phyloP scores from a whole-genome alignment of 257 asterid genomes.

The Fraxinus excelsior region DNA sequence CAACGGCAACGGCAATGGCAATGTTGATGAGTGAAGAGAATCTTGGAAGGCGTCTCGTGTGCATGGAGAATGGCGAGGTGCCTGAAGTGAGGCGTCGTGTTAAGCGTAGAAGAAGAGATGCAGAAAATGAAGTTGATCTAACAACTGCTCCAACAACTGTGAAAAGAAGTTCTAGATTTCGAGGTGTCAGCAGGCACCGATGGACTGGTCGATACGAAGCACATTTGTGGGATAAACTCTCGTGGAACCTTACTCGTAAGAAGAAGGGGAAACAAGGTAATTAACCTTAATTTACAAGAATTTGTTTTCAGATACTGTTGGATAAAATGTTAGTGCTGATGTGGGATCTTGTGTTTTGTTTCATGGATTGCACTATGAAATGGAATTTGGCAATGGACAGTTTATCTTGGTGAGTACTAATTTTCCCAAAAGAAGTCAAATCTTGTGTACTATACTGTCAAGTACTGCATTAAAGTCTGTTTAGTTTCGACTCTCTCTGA shows the following conservation, averaged over 20 bases:
- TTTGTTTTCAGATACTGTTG: background rate
- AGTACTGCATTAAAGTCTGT: background rate
- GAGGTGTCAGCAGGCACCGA: conserved; percentile 20
- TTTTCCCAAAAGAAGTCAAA: background rate
- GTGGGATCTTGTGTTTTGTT: conserved; percentile 19
- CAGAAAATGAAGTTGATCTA: background rate
- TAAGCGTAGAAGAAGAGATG: background rate
- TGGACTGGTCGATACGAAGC: conserved; percentile 28
- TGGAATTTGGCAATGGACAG: conserved; percentile 24
- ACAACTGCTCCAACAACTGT: conserved; percentile 12
- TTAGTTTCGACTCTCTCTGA: background rate
- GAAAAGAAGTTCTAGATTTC: conserved; percentile 22
- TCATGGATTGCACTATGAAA: conserved; percentile 16
- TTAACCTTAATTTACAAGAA: background rate
- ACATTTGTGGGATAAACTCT: conserved; percentile 25
- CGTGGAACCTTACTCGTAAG: conserved; percentile 6
- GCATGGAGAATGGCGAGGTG: conserved; percentile 18
- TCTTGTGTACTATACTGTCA: background rate
- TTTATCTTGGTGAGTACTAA: conserved; percentile 43
- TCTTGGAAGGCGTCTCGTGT: conserved; percentile 12
- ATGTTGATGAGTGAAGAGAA: conserved; percentile 22
- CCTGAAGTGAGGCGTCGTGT: conserved; percentile 19
- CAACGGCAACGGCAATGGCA: conserved; percentile 30
- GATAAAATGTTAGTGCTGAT: conserved; percentile 3
- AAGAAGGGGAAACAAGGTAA: conserved; percentile 18